Evolutionary conservation across 129 eudicot species (phyloP).

Genomic region (Lactuca sativa): DNA sequence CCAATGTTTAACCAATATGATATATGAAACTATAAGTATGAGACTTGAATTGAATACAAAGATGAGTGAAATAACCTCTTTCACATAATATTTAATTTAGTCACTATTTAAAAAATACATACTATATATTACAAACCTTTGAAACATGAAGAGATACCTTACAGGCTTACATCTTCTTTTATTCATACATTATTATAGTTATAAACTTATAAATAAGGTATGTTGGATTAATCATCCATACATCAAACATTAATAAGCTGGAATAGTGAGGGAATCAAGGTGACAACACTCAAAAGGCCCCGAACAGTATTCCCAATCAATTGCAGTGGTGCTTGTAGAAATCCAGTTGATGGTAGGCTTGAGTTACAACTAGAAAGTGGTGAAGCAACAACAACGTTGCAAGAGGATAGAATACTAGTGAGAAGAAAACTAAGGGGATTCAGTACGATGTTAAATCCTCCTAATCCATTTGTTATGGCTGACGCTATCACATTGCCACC

Average conservation of each 20-base stretch:
- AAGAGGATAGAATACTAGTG: constrained; percentile 13
- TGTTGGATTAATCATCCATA: neutral
- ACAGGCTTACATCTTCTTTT: neutral
- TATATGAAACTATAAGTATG: neutral
- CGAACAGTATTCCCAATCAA: constrained; percentile 1
- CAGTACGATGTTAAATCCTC: constrained; percentile 16
- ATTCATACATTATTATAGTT: neutral
- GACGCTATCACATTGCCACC: constrained; percentile 34
- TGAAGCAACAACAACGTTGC: constrained; percentile 28
- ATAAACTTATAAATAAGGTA: neutral
- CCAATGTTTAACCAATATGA: neutral
- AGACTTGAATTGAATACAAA: neutral
- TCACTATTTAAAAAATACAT: neutral
- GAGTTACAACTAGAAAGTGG: constrained; percentile 33
- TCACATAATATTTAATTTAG: neutral
- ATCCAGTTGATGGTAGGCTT: constrained; percentile 22
- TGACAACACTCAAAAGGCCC: constrained; percentile 15
- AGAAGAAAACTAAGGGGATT: constrained; percentile 21
- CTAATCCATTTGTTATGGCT: constrained; percentile 14
- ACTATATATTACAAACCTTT: neutral
- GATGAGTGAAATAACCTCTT: neutral
- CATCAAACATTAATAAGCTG: constrained; percentile 4
- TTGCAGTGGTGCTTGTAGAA: constrained; percentile 29
- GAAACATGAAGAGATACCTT: neutral
- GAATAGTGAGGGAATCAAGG: neutral